Evolutionary conservation across 140 eudicot species (phyloP).

Genomic region (Senecio squalidus): DNA sequence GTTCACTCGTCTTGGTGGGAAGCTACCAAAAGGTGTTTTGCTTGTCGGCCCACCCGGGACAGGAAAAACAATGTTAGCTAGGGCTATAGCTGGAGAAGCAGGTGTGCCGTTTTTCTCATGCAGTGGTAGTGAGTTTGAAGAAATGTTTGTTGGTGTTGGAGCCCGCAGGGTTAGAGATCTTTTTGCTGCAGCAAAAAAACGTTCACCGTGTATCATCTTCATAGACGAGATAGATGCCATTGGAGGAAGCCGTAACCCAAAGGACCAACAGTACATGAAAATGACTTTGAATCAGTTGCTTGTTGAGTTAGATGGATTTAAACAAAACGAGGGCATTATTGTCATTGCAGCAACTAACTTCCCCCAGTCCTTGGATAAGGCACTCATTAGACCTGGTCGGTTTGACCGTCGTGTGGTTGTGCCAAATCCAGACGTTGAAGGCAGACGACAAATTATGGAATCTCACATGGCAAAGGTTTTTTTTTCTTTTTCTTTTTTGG

Average conservation of each 20-base stretch:
- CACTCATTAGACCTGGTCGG: slow-evolving; percentile 90
- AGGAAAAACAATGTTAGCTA: slow-evolving; percentile 95
- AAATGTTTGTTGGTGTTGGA: slow-evolving; percentile 99
- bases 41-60: slow-evolving; percentile 99
- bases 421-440: slow-evolving; percentile 98
- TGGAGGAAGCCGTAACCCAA: slow-evolving; percentile 95
- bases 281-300: slow-evolving; percentile 95
- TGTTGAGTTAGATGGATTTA: slow-evolving; percentile 92
- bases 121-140: slow-evolving; percentile 99
- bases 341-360: slow-evolving; percentile 96
- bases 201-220: slow-evolving; percentile 88
- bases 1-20: slow-evolving; percentile 97
- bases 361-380: slow-evolving; percentile 88
- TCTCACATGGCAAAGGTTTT: slow-evolving; percentile 93
- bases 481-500: neutral
- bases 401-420: slow-evolving; percentile 89
- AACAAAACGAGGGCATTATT: slow-evolving; percentile 90
- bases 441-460: slow-evolving; percentile 92
- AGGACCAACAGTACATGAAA: slow-evolving; percentile 91
- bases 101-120: slow-evolving; percentile 94
- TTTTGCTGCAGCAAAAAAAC: slow-evolving; percentile 87
- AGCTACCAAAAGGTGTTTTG: slow-evolving; percentile 95
- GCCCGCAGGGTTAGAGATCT: slow-evolving; percentile 96
- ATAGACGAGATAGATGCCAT: slow-evolving; percentile 96
- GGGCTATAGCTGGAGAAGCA: slow-evolving; percentile 99